Evolutionary conservation across 345 rosid species (phyloP).

Genomic region (Rhodamnia argentea): DNA sequence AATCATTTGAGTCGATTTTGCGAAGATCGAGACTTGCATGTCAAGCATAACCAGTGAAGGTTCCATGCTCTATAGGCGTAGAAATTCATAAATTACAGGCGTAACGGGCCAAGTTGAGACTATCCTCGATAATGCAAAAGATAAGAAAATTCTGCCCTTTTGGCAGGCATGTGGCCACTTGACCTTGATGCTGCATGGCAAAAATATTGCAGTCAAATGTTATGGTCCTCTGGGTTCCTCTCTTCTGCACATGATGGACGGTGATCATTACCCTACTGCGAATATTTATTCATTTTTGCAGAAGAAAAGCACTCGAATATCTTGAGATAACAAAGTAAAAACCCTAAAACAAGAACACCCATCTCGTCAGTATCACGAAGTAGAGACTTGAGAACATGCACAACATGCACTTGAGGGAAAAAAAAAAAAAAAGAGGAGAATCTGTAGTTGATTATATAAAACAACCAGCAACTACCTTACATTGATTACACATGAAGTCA

Average conservation of each 20-base stretch:
- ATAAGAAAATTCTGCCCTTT: neutral
- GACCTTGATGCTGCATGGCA: neutral
- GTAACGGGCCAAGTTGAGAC: neutral
- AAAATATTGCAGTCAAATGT: neutral
- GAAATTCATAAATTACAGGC: neutral
- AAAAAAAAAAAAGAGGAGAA: neutral
- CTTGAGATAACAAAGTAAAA: neutral
- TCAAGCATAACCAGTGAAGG: neutral
- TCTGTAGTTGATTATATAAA: neutral
- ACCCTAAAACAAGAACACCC: neutral
- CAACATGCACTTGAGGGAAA: neutral
- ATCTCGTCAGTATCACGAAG: neutral
- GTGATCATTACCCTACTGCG: neutral
- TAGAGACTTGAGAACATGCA: neutral
- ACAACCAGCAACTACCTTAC: neutral
- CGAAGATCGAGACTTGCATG: neutral
- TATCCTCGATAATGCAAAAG: neutral
- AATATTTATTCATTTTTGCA: neutral
- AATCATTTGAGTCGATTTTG: neutral
- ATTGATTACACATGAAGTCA: neutral
- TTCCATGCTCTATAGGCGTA: neutral
- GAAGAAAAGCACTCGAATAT: neutral
- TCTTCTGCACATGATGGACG: neutral
- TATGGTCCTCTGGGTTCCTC: neutral
- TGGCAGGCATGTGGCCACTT: neutral